Base-by-base conservation (phyloP, 345 rosid species). In the Heritiera littoralis region DNA sequence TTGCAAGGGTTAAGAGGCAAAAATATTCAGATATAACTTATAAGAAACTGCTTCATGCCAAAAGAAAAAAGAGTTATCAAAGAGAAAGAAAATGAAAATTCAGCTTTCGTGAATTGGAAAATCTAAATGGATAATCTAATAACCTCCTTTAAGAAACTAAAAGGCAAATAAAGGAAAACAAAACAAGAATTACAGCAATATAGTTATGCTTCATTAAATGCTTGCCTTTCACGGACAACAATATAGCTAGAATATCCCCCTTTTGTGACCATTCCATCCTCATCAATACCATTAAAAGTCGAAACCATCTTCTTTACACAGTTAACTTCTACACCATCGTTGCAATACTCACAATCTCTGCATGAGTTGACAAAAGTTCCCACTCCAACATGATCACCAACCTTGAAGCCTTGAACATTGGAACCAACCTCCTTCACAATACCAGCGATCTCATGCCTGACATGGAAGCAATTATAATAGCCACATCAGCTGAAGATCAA, bases 301-400 rank as follows among this genome's bases (percentile, higher is more conserved):
- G 17, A 35, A 79, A 89, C 90, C 48, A 72, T 17, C 1, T 90
- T 89, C 83, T 90, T 93, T 7, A 68, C 87, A 58, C 99, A 96
- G 51, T 54, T 49, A 60, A 81, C 83, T 87, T 96, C 98, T 52
- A 80, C 73, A 35, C 84, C 79, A 13, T 89, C 82, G 7, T 92
- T 81, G 51, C 99, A 96, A 18, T 82, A 84, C 2, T 92, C 95
- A 66, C 99, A 96, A 48, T 89, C 84, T 80, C 92, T 86, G 79
- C 98, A 96, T 0, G 97, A 91, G 83, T 89, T 89, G 72, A 96
- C 95, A 83, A 82, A 94, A 48, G 98, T 92, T 58, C 99, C 99
- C 70, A 96, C 97, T 38, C 99, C 98, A 72, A 90, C 92, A 78
- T 80, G 94, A 78, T 96, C 98, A 9, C 98, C 97, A 40, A 85